A percentile compares a stretch with the other conserved stretches of the same genome.
Conservation (phyloP, 2,329 filamentous ascomycete genomes). For the Talaromyces amestolkiae region DNA sequence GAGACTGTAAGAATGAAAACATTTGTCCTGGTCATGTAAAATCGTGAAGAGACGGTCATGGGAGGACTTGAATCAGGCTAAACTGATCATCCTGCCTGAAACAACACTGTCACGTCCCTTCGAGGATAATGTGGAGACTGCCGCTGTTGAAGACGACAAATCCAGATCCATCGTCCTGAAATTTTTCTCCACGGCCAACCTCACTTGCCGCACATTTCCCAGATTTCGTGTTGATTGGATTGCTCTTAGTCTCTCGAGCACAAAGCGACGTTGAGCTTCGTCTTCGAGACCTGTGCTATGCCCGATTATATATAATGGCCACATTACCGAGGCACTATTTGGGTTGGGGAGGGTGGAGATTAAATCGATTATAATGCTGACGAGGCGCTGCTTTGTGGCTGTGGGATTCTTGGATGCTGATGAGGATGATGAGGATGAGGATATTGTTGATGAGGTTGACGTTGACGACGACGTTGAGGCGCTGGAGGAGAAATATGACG, state of each 20-base stretch:
- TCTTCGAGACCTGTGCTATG: slow-evolving; percentile 24
- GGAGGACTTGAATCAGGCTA: not conserved
- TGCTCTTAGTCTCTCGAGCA: slow-evolving; percentile 27
- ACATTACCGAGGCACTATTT: slow-evolving; percentile 25
- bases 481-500: not conserved
- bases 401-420: not conserved
- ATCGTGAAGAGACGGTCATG: too few relatives aligned
- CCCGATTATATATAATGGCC: slow-evolving; percentile 29
- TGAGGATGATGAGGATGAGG: not conserved
- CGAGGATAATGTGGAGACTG: not conserved
- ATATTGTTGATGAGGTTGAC: not conserved
- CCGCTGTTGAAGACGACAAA: not conserved
- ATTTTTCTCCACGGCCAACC: slow-evolving; percentile 25
- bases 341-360: slow-evolving; percentile 24
- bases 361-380: slow-evolving; percentile 23
- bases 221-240: slow-evolving; percentile 29
- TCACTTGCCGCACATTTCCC: slow-evolving; percentile 28
- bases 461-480: not conserved
- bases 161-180: slow-evolving; percentile 22
- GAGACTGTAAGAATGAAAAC: not conserved
- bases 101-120: not conserved
- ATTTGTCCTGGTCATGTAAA: not conserved
- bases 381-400: slow-evolving; percentile 20
- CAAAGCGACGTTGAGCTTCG: slow-evolving; percentile 30
- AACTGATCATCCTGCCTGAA: not conserved